Percentiles rank a stretch among this genome's conserved stretches.
These are phyloP conservation scores for Tremella mesenterica DNA, from an alignment of 768 basidiomycete genomes.

Conservation along the genomic window DNA sequence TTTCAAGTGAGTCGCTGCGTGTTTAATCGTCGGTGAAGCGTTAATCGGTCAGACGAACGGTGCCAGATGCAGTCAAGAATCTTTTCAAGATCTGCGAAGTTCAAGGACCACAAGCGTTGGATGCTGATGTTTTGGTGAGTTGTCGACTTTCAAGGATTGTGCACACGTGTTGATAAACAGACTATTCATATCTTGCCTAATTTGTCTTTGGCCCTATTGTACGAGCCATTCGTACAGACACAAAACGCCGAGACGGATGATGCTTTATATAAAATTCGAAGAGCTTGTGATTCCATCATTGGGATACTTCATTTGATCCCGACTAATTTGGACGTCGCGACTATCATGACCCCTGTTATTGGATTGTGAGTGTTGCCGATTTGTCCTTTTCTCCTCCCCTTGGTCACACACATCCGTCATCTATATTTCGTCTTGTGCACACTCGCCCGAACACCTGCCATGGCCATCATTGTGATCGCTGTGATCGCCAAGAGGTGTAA, in stretches of 20 bases:
- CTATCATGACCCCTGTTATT: slow-evolving; percentile 17
- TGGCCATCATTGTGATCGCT: too few species aligned
- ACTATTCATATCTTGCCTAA: slow-evolving; percentile 30
- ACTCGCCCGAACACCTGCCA: too few species aligned
- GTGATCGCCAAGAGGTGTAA: too few species aligned
- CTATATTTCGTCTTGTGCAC: background rate
- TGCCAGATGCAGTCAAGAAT: slow-evolving; percentile 20
- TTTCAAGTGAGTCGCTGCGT: background rate
- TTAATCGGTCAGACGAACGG: slow-evolving; percentile 4
- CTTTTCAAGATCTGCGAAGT: slow-evolving; percentile 12
- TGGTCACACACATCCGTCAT: background rate
- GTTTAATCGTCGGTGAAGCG: background rate
- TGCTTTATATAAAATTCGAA: slow-evolving; percentile 1
- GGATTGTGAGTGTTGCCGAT: slow-evolving; percentile 16
- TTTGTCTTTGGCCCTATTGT: slow-evolving; percentile 15
- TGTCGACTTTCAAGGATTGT: background rate
- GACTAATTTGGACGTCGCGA: slow-evolving; percentile 25
- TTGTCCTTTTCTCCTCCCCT: background rate
- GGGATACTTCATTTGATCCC: slow-evolving; percentile 27
- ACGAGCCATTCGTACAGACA: slow-evolving; percentile 26
- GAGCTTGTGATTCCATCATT: slow-evolving; percentile 21
- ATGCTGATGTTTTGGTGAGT: slow-evolving; percentile 13
- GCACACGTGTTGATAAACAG: background rate
- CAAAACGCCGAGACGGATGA: background rate
- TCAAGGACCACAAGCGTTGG: slow-evolving; percentile 2